A percentile compares a stretch with the other conserved stretches of the same genome.
Conservation (phyloP, 2,329 filamentous ascomycete genomes). For the Pseudogymnoascus sp. region DNA sequence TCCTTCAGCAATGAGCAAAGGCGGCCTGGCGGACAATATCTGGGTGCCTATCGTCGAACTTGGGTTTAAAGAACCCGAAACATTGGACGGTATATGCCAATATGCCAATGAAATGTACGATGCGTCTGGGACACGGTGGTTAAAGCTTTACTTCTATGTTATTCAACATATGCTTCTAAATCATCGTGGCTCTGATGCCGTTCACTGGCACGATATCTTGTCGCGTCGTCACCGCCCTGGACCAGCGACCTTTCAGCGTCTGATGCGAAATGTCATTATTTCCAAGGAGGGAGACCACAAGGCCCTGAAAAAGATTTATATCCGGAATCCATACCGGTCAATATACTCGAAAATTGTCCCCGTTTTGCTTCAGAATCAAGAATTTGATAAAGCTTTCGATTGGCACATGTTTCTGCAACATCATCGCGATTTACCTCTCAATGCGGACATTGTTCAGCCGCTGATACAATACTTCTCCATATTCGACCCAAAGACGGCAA, state of each 20-base stretch:
- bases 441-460: constrained; percentile 32
- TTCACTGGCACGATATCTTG: constrained; percentile 25
- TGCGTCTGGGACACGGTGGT: constrained; percentile 30
- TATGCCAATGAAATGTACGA: constrained; percentile 37
- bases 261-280: constrained; percentile 25
- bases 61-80: constrained; percentile 26
- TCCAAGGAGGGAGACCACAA: constrained; percentile 23
- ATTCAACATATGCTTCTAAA: constrained; percentile 34
- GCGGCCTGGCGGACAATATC: constrained; percentile 33
- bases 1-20: constrained; percentile 14
- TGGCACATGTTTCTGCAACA: constrained; percentile 41
- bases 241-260: constrained; percentile 31
- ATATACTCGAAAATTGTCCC: constrained; percentile 39
- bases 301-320: constrained; percentile 37
- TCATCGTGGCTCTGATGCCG: constrained; percentile 16
- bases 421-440: constrained; percentile 35
- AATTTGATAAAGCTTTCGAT: constrained; percentile 33
- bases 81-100: constrained; percentile 32
- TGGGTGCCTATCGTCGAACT: constrained; percentile 40
- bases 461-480: constrained; percentile 34
- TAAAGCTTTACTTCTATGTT: constrained; percentile 36
- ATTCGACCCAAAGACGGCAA: constrained; percentile 25
- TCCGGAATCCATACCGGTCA: constrained; percentile 29
- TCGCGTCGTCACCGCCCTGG: constrained; percentile 24
- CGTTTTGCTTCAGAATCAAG: constrained; percentile 31